A percentile compares a stretch with the other conserved stretches of the same genome.
phyloP scores from a whole-genome alignment of 108 stramenopile genomes.

The Mediolabrus comicus region DNA sequence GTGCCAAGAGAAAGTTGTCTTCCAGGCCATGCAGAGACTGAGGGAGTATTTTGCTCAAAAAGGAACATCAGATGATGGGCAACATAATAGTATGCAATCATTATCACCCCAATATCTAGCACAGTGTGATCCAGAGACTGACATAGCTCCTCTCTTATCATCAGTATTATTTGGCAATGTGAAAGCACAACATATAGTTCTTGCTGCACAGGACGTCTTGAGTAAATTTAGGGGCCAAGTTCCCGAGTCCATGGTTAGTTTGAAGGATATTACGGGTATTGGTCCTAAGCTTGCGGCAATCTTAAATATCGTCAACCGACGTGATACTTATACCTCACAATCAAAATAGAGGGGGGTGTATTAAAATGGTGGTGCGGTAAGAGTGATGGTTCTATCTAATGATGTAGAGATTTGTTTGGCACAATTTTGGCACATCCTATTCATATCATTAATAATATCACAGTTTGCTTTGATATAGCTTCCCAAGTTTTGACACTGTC shows the following conservation, averaged over 20 bases:
- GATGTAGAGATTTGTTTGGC: too few species aligned
- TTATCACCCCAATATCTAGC: conserved; percentile 44
- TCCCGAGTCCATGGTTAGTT: conserved; percentile 52
- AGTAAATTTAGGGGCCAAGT: conserved; percentile 55
- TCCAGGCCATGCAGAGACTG: conserved; percentile 55
- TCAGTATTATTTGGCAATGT: conserved; percentile 63
- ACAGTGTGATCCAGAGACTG: conserved; percentile 34
- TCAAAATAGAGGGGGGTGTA: background rate
- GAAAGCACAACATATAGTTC: conserved; percentile 70
- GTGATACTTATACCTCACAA: conserved; percentile 21
- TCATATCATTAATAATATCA: too few species aligned
- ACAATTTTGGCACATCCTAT: too few species aligned
- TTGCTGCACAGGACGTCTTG: conserved; percentile 59
- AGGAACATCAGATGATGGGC: background rate
- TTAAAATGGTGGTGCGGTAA: too few species aligned
- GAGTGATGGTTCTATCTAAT: too few species aligned
- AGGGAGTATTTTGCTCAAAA: conserved; percentile 29
- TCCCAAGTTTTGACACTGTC: conserved; percentile 13
- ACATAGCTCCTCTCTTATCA: conserved; percentile 49
- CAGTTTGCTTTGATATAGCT: conserved; percentile 17
- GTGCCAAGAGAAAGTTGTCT: conserved; percentile 61
- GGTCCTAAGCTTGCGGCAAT: conserved; percentile 67
- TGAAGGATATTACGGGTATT: conserved; percentile 61
- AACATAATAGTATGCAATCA: background rate
- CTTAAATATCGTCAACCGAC: conserved; percentile 54